Evolutionary conservation across 768 basidiomycete genomes (phyloP).

Genomic region (Cytidiella melzeri): DNA sequence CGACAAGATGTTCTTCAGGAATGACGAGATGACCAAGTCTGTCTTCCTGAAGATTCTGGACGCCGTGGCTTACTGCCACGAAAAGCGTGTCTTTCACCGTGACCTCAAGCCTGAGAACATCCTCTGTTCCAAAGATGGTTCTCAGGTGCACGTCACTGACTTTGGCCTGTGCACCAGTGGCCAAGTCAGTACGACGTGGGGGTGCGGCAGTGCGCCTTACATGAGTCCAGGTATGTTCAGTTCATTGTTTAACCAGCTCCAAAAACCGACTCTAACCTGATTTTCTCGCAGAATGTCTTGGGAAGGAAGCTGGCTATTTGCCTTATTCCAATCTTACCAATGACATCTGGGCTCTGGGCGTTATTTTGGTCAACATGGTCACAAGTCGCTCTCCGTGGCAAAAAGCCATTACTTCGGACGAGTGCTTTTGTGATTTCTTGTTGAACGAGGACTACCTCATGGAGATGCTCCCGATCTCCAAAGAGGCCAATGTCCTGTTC

Average conservation of each 20-base stretch:
- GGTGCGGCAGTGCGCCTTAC: slow-evolving; percentile 19
- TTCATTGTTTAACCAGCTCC: not conserved
- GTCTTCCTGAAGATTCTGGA: slow-evolving; percentile 48
- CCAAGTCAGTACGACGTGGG: slow-evolving; percentile 12
- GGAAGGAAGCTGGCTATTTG: slow-evolving; percentile 24
- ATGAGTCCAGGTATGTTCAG: slow-evolving; percentile 24
- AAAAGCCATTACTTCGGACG: slow-evolving; percentile 69
- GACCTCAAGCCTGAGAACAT: slow-evolving; percentile 52
- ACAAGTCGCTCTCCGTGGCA: slow-evolving; percentile 96
- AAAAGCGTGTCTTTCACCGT: slow-evolving; percentile 43
- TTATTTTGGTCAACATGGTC: slow-evolving; percentile 65
- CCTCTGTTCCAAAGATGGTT: slow-evolving; percentile 35
- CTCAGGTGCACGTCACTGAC: slow-evolving; percentile 38
- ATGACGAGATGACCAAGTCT: slow-evolving; percentile 37
- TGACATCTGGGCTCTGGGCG: slow-evolving; percentile 23
- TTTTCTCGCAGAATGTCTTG: slow-evolving; percentile 19
- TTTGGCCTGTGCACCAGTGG: slow-evolving; percentile 26
- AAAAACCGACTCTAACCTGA: not conserved
- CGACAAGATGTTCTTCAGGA: slow-evolving; percentile 28
- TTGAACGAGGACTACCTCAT: slow-evolving; percentile 72
- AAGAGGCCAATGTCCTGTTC: slow-evolving; percentile 24
- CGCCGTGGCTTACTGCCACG: slow-evolving; percentile 44
- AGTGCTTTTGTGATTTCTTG: slow-evolving; percentile 81
- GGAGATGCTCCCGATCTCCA: slow-evolving; percentile 28
- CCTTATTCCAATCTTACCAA: slow-evolving; percentile 7